Base-by-base conservation (phyloP, 345 rosid species). In the Hibiscus mutabilis region DNA sequence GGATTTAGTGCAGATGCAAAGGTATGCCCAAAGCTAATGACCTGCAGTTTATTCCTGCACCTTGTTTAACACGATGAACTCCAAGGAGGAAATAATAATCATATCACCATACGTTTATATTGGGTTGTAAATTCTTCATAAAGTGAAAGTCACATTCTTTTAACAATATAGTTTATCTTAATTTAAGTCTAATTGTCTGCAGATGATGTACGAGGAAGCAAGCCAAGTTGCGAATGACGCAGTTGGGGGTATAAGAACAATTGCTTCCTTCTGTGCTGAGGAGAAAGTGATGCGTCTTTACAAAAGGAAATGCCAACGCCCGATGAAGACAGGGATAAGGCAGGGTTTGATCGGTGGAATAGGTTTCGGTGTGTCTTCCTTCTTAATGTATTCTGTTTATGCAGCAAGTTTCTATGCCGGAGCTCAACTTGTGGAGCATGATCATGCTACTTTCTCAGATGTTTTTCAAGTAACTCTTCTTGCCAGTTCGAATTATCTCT, bases 221-320 rank as follows among this genome's bases (percentile, higher is more conserved):
- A 91, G 97, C 73, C 93, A 89, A 83, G 92, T 91, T 53, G 98
- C 98, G 6, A 86, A 77, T 16, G 97, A 93, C 47, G 98, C 98
- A 19, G 96, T 91, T 3, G 93, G 96, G 55, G 87, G 96, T 63
- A 91, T 93, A 67, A 81, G 98, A 80, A 89, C 98, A 7, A 90
- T 91, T 49, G 91, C 97, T 65, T 93, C 97, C 1, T 93, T 87
- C 77, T 91, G 97, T 72, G 92, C 93, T 0, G 98, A 91, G 68
- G 95, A 89, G 70, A 93, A 85, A 73, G 87, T 91, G 75, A 89
- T 91, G 92, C 73, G 87, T 25, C 81, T 89, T 42, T 93, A 93
- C 74, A 66, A 73, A 49, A 82, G 68, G 73, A 92, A 89, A 83
- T 91, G 97, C 22, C 95, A 89, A 79, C 91, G 87, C 40, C 97